Evolutionary conservation across 495 filamentous ascomycete species (phyloP).

Genomic region (Pyronema omphalodes): DNA sequence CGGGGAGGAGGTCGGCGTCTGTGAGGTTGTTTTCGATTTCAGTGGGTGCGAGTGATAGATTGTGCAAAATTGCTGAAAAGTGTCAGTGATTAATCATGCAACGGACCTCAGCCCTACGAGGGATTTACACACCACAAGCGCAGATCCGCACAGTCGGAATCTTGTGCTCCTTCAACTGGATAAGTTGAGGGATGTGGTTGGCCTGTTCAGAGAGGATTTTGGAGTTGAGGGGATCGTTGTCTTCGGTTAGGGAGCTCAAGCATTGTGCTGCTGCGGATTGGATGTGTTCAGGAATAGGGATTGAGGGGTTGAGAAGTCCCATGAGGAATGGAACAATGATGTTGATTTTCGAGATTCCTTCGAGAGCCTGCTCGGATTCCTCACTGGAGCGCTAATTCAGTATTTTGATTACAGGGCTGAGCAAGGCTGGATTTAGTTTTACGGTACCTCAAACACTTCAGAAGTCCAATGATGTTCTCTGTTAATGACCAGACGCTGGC

Average conservation of each 20-base stretch:
- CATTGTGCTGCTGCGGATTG: conserved; percentile 29
- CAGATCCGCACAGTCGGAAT: background rate
- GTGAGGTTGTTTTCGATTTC: conserved; percentile 11
- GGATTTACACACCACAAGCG: background rate
- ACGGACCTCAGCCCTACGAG: background rate
- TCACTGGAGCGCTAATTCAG: conserved; percentile 20
- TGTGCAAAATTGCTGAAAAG: conserved; percentile 10
- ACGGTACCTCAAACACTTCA: conserved; percentile 13
- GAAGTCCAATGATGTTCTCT: conserved; percentile 22
- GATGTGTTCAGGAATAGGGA: conserved; percentile 25
- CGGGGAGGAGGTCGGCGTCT: conserved; percentile 16
- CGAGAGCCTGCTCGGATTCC: conserved; percentile 36
- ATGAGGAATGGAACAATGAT: conserved; percentile 35
- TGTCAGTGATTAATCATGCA: background rate
- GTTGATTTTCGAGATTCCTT: conserved; percentile 30
- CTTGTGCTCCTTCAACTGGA: conserved; percentile 9
- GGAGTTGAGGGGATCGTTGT: conserved; percentile 18
- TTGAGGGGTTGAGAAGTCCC: conserved; percentile 26
- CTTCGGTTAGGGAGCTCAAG: conserved; percentile 37
- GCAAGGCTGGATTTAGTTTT: background rate
- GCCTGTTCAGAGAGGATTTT: background rate
- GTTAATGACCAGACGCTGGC: conserved; percentile 15
- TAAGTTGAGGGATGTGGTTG: conserved; percentile 13
- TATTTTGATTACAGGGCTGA: background rate
- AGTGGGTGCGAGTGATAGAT: conserved; percentile 19